Evolutionary conservation across 441 rosid species (phyloP).

Genomic region (Melastoma candidum): DNA sequence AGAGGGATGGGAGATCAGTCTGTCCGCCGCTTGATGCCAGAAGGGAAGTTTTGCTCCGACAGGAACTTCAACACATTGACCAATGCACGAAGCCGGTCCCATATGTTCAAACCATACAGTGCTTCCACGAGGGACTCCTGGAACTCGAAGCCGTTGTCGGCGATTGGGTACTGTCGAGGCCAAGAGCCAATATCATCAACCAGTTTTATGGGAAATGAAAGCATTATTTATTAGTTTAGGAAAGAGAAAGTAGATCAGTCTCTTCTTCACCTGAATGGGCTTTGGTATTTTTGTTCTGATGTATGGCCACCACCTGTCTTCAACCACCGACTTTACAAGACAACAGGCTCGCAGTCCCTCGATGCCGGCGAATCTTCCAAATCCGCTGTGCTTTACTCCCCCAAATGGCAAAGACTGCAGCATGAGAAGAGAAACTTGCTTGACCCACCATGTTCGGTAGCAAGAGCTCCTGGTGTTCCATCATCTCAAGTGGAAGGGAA

Average conservation of each 20-base stretch:
- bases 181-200: not conserved
- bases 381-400: slow-evolving; percentile 93
- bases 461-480: not conserved
- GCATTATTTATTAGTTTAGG: not conserved
- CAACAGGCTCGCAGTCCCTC: slow-evolving; percentile 97
- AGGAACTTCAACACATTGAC: slow-evolving; percentile 65
- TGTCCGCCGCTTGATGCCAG: slow-evolving; percentile 27
- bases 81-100: slow-evolving; percentile 77
- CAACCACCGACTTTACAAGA: slow-evolving; percentile 84
- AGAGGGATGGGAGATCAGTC: slow-evolving; percentile 17
- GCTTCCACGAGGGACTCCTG: slow-evolving; percentile 77
- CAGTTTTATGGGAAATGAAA: not conserved
- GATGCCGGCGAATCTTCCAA: slow-evolving; percentile 87
- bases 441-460: not conserved
- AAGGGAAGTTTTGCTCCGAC: slow-evolving; percentile 39
- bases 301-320: slow-evolving; percentile 95
- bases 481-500: not conserved
- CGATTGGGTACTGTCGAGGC: slow-evolving; percentile 59
- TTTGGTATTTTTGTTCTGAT: slow-evolving; percentile 83
- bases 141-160: slow-evolving; percentile 75
- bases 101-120: slow-evolving; percentile 75
- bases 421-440: not conserved
- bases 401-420: slow-evolving; percentile 93
- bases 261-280: slow-evolving; percentile 64
- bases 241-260: not conserved